Conservation (phyloP, 495 filamentous ascomycete genomes). For the Penicillium desertorum region DNA sequence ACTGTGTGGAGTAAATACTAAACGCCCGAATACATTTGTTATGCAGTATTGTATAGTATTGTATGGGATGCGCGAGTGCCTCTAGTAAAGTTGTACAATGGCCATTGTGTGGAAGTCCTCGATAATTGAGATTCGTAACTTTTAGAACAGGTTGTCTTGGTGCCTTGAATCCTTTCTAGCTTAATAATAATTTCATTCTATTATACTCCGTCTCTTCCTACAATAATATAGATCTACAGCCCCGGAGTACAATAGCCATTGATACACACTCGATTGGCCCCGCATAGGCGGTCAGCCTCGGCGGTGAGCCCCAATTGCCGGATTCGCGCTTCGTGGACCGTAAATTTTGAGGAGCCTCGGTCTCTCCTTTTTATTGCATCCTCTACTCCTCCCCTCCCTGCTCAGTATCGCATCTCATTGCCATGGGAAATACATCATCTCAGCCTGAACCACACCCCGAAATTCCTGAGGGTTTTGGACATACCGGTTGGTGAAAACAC, state of each 20-base stretch:
- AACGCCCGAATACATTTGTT: background rate
- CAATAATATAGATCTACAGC: background rate
- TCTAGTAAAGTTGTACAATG: background rate
- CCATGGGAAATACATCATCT: conserved; percentile 8
- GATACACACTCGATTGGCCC: background rate
- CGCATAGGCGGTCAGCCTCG: conserved; percentile 12
- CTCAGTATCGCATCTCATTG: background rate
- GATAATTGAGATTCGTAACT: background rate
- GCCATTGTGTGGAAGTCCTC: background rate
- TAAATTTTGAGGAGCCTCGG: conserved; percentile 16
- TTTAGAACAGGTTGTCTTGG: background rate
- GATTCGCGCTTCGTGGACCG: background rate
- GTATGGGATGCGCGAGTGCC: background rate
- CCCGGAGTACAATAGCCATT: background rate
- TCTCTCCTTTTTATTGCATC: background rate
- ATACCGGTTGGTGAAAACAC: background rate
- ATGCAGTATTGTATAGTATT: background rate
- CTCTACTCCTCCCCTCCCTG: background rate
- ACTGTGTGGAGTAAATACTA: background rate
- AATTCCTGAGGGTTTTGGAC: background rate
- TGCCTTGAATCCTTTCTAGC: background rate
- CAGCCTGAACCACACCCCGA: conserved; percentile 3
- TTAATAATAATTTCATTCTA: background rate
- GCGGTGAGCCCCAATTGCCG: conserved; percentile 15
- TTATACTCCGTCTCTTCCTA: background rate